Base-by-base conservation (phyloP, 2,329 filamentous ascomycete genomes). In the Metarhizium guizhouense region DNA sequence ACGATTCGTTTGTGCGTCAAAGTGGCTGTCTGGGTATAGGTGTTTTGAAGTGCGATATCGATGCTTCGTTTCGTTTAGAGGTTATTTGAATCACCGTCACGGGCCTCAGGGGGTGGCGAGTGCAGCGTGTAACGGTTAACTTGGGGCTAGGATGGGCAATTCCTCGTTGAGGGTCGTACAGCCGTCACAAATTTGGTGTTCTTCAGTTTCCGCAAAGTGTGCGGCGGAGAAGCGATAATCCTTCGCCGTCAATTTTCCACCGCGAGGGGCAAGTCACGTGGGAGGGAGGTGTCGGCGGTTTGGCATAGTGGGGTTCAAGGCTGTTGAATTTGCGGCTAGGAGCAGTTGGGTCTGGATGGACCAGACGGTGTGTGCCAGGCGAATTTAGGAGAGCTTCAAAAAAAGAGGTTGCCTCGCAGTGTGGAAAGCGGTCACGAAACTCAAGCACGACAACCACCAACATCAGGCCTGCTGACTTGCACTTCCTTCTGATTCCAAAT, bases 211-310 rank as follows among this genome's bases (percentile, higher is more conserved):
- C 59, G 59, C 65, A 71, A 72, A 69, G 71, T 72, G 71, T 70
- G 70, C 67, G 64, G 63, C 70, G 71, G 70, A 72, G 65, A 70
- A 71, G 64, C 61, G 62, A 72, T 72, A 61, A 70, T 70, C 70
- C 68, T 65, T 54, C 47, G 55, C 69, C 69, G 68, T 59, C 47
- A 48, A 60, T 59, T 59, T 59, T 58, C 56, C 6, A 57, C 57
- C 54, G 54, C 62, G 70, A 70, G 69, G 71, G 70, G 70, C 70
- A 73, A 73, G 64, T 73, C 71, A 73, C 71, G 71, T 73, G 71
- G 48, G 57, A 56, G 58, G 58, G 58, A 56, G 29, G 7, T 56
- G n/a, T 32, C 36, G 53, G 34, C 51, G 47, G 53, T 48, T 52
- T n/a, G 43, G 29, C 32, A 51, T 55, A 54, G 34, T 52, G 29